A percentile compares a stretch with the other conserved stretches of the same genome.
phyloP scores from a whole-genome alignment of 108 stramenopile species.

The Halocafeteria seosinensis region DNA sequence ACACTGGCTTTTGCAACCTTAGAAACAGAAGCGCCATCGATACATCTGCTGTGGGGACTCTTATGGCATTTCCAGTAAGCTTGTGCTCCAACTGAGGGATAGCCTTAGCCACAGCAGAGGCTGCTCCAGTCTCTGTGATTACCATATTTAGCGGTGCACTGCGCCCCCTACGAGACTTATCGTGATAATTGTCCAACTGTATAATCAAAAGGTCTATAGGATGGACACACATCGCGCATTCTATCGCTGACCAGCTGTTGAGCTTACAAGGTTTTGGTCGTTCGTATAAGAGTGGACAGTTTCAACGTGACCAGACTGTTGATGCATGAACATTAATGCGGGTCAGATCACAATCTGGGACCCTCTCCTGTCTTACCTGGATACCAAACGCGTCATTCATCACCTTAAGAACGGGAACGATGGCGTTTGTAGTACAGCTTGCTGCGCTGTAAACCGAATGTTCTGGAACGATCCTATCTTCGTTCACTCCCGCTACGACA shows the following conservation, averaged over 20 bases:
- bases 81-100: conserved; percentile 9
- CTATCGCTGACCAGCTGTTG: too few species aligned
- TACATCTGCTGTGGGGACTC: conserved; percentile 17
- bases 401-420: conserved; percentile 13
- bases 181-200: conserved; percentile 9
- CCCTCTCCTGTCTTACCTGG: too few species aligned
- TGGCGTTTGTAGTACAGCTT: conserved; percentile 18
- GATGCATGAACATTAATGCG: too few species aligned
- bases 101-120: conserved; percentile 7
- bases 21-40: conserved; percentile 9
- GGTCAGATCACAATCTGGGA: too few species aligned
- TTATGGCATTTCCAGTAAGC: conserved; percentile 14
- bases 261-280: conserved; percentile 10
- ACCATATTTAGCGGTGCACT: conserved; percentile 12
- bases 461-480: conserved; percentile 2
- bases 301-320: conserved; percentile 12
- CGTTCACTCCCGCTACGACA: conserved; percentile 12
- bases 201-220: too few species aligned
- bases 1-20: background rate
- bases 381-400: conserved; percentile 9
- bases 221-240: too few species aligned
- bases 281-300: conserved; percentile 17
- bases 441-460: conserved; percentile 5
- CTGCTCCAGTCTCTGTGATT: conserved; percentile 13
- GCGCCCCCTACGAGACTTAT: conserved; percentile 12